Base-by-base conservation (phyloP, 2,329 filamentous ascomycete genomes). In the Tolypocladium album region DNA sequence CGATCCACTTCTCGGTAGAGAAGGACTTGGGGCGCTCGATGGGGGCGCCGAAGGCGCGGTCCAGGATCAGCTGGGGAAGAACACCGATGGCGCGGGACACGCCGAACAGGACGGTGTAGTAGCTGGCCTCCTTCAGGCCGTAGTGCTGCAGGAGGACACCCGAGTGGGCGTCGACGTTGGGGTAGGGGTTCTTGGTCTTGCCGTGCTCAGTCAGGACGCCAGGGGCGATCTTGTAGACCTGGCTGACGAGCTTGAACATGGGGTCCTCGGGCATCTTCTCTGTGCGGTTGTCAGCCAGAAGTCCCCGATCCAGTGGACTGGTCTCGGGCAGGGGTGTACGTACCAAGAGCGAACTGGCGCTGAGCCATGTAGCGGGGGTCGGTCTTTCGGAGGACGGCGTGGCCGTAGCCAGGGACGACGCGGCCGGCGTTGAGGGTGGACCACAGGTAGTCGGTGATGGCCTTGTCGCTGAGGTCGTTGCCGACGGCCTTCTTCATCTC, bases 141-240 rank as follows among this genome's bases (percentile, higher is more conserved):
- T 99, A 99, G 88, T 99, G 94, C 84, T 99, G 94, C 70, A 99
- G 90, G 67, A 99, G 90, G 68, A 99, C 94, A 84, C 94, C 94
- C 39, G 92, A 97, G 89, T 97, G 94, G 73, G 93, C 92, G 74
- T 97, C 93, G 73, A 97, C 92, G 83, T 97, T 97, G 79, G 94
- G 94, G 86, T 85, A 97, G 68, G 93, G 93, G 89, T 97, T 97
- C 90, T 97, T 97, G 84, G 93, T 97, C 90, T 99, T 99, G 82
- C 94, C 94, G 83, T 99, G 94, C 88, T 99, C 92, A 67, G 94
- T 99, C 76, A 99, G 84, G 71, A 99, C 94, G 72, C 88, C 89
- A 66, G 94, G 94, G 66, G 94, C 94, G 71, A 99, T 97, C 90
- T 99, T 99, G 90, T 97, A 99, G 70, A 99, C 94, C 83, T 99